Base-by-base conservation (phyloP, 306 rosid genomes). In the Biancaea sappan region DNA sequence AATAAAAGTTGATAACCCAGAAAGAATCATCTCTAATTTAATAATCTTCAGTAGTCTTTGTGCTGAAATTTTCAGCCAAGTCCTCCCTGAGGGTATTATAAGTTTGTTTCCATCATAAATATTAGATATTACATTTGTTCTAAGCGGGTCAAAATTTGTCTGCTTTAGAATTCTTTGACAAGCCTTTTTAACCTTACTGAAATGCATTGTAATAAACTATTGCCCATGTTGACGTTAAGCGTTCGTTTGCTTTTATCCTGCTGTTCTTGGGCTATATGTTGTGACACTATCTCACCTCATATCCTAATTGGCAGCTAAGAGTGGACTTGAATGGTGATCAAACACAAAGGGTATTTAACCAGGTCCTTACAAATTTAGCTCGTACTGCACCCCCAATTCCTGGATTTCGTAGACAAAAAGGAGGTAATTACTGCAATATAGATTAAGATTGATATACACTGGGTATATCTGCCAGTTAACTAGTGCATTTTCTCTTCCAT, bases 361-460 rank as follows among this genome's bases (percentile, higher is more conserved):
- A 50, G 75, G 84, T 84, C 76, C 83, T 93, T 69, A 37, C 71
- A 66, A 82, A 84, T 74, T 89, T 93, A 76, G 92, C 88, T 34
- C 86, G 83, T 47, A 79, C 86, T 5, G 97, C 94, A 15, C 97
- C 98, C 4, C 96, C 96, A 0, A 82, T 89, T 74, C 97, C 97
- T 0, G 98, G 97, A 82, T 93, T 93, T 84, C 94, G 94, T 48
- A 79, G 78, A 77, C 87, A 77, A 75, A 93, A 93, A 79, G 97
- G 98, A 88, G 98, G 98, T 93, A 84, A 57, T 44, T 32, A 50
- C 75, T 57, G 50, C 78, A 50, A 21, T 64, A 12, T 50, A 34
- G 26, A 60, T 58, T 64, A 24, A 72, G 54, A 66, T 65, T 26
- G 22, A 76, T 54, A 32, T 44, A 35, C 32, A 16, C 29, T 63